Evolutionary conservation across 2,329 filamentous ascomycete genomes (phyloP).

Genomic region (Diaporthe caulivora): DNA sequence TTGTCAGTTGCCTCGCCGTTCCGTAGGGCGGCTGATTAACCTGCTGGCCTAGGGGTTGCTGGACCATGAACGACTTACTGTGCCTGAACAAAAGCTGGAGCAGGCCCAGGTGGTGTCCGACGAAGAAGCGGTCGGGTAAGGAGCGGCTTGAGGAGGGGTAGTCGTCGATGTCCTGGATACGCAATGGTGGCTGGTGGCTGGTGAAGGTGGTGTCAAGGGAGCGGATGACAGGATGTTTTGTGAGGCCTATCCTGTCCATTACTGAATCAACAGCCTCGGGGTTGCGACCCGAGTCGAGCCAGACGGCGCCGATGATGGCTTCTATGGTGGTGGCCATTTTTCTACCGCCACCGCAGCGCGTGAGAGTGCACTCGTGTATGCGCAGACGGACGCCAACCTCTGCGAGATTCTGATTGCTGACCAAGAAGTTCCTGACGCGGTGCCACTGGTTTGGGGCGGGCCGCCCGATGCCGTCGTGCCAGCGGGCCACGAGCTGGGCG

Average conservation of each 20-base stretch:
- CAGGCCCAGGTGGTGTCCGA: slow-evolving; percentile 1
- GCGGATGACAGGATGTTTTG: not conserved
- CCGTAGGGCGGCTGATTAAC: not conserved
- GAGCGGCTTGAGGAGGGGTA: not conserved
- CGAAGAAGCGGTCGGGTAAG: not conserved
- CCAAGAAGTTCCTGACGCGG: not conserved
- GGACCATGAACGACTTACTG: not conserved
- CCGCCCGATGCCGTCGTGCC: not conserved
- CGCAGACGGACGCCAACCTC: slow-evolving; percentile 1
- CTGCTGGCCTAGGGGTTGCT: not conserved
- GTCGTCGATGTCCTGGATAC: not conserved
- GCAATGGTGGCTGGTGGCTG: not conserved
- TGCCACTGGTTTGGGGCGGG: not conserved
- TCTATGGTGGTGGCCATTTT: slow-evolving; percentile 15
- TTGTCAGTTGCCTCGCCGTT: not conserved
- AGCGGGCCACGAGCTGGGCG: not conserved
- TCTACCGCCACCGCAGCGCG: not conserved
- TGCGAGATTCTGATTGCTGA: slow-evolving; percentile 5
- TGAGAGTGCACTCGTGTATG: not conserved
- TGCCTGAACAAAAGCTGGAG: slow-evolving; percentile 11
- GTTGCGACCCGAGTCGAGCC: slow-evolving; percentile 8
- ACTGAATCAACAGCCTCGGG: not conserved
- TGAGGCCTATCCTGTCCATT: slow-evolving; percentile 8
- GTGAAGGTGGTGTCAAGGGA: not conserved
- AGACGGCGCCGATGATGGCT: slow-evolving; percentile 17